A percentile compares a stretch with the other conserved stretches of the same genome.
These are phyloP conservation scores for Calycina herbarum DNA, from an alignment of 2,329 filamentous ascomycete genomes.

Conservation along the genomic window DNA sequence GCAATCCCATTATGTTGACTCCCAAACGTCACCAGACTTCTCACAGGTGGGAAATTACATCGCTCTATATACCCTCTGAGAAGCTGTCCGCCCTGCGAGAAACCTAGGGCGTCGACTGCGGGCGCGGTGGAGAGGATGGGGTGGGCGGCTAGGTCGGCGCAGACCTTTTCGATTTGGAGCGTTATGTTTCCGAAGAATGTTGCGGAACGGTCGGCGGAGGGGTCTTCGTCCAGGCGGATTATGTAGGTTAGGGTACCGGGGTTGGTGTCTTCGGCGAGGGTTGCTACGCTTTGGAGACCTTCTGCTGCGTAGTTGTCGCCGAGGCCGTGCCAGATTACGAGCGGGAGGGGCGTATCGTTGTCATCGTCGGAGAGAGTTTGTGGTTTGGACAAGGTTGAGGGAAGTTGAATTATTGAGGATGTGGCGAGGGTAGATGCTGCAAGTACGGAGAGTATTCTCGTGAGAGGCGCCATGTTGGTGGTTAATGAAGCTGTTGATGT, in stretches of 20 bases:
- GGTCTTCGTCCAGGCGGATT: conserved; percentile 65
- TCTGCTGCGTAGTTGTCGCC: conserved; percentile 75
- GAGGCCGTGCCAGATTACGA: conserved; percentile 91
- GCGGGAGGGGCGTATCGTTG: conserved; percentile 72
- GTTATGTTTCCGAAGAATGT: conserved; percentile 92
- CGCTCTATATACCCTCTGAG: conserved; percentile 87
- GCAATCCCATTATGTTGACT: conserved; percentile 80
- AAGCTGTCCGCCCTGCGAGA: conserved; percentile 95
- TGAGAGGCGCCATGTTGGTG: conserved; percentile 26
- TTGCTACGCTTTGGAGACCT: conserved; percentile 69
- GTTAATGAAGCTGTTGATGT: conserved; percentile 5
- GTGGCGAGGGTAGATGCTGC: conserved; percentile 21
- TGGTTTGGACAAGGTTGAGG: background rate
- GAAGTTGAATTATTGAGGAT: conserved; percentile 21
- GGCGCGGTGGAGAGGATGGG: conserved; percentile 79
- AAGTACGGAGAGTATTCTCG: conserved; percentile 24
- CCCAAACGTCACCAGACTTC: conserved; percentile 68
- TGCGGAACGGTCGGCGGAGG: conserved; percentile 70
- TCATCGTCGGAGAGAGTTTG: conserved; percentile 27
- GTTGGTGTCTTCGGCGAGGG: conserved; percentile 70
- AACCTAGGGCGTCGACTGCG: conserved; percentile 86
- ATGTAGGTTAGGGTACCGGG: conserved; percentile 84
- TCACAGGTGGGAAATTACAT: conserved; percentile 65
- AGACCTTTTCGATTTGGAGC: conserved; percentile 73
- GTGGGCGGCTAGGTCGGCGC: conserved; percentile 71